Conservation (phyloP, 306 rosid species). For the Trifolium fragiferum region DNA sequence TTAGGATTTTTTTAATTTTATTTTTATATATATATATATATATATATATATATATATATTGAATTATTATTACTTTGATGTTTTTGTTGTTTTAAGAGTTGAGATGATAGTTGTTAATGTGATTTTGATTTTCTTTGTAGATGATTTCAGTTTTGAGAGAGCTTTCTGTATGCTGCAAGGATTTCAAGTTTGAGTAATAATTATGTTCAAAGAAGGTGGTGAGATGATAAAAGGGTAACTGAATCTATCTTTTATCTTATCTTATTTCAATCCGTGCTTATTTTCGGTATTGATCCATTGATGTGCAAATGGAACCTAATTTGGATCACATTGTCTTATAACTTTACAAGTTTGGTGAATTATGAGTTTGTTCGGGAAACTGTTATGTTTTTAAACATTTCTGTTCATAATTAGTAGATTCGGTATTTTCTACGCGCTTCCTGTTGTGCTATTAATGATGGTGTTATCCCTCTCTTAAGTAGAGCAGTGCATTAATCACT, state of each 20-base stretch:
- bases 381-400: too few relatives aligned
- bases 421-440: too few relatives aligned
- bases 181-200: slow-evolving; percentile 42
- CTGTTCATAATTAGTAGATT: too few relatives aligned
- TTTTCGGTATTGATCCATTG: background rate
- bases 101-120: slow-evolving; percentile 47
- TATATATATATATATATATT: too few relatives aligned
- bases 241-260: background rate
- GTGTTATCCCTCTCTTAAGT: too few relatives aligned
- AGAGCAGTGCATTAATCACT: too few relatives aligned
- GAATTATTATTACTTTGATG: slow-evolving; percentile 13
- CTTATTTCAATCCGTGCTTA: background rate
- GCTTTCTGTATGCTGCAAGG: slow-evolving; percentile 38
- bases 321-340: slow-evolving; percentile 13
- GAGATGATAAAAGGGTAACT: slow-evolving; percentile 57
- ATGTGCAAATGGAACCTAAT: background rate
- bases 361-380: background rate
- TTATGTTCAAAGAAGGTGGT: slow-evolving; percentile 52
- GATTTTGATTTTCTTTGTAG: slow-evolving; percentile 56
- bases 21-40: background rate
- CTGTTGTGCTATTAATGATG: too few relatives aligned
- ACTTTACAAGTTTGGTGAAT: background rate
- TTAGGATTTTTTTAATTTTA: slow-evolving; percentile 37
- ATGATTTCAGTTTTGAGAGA: slow-evolving; percentile 58
- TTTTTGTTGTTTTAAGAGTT: slow-evolving; percentile 23